These are phyloP conservation scores for Amaranthus cruentus DNA, from an alignment of 148 eudicot species.

Conservation along the genomic window DNA sequence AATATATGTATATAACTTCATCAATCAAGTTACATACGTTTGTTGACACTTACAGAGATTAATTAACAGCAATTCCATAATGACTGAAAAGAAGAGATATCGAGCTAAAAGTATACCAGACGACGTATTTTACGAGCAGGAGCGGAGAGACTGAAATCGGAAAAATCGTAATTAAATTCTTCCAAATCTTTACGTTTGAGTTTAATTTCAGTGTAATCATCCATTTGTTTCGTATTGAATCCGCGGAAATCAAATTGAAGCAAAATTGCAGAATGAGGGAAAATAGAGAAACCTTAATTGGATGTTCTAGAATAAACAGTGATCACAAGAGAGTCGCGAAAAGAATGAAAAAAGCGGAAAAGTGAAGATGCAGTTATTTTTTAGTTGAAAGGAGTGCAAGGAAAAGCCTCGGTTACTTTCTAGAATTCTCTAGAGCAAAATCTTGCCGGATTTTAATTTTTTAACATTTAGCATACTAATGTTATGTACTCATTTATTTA, in stretches of 20 bases:
- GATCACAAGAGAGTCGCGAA: neutral
- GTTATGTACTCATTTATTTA: too few relatives aligned
- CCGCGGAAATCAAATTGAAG: too few relatives aligned
- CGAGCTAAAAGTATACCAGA: slow-evolving; percentile 40
- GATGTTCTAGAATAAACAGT: neutral
- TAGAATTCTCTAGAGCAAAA: slow-evolving; percentile 16
- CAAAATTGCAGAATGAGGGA: neutral
- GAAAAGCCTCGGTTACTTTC: slow-evolving; percentile 7
- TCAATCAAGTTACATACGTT: neutral
- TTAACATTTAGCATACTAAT: too few relatives aligned
- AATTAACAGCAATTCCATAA: too few relatives aligned
- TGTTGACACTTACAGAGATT: too few relatives aligned
- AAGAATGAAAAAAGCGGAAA: neutral
- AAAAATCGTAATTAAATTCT: slow-evolving; percentile 54
- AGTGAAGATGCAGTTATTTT: neutral
- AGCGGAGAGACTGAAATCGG: slow-evolving; percentile 74
- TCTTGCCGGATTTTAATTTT: too few relatives aligned
- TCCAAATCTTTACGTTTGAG: slow-evolving; percentile 65
- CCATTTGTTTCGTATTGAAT: slow-evolving; percentile 19
- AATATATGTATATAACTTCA: neutral
- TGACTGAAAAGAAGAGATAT: neutral
- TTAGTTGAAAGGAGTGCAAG: neutral
- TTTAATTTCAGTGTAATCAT: slow-evolving; percentile 27
- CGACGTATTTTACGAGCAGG: slow-evolving; percentile 85
- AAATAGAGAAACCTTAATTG: neutral